These are phyloP conservation scores for Carex cristatella DNA, from an alignment of 176 grass and related monocot species.

Conservation along the genomic window DNA sequence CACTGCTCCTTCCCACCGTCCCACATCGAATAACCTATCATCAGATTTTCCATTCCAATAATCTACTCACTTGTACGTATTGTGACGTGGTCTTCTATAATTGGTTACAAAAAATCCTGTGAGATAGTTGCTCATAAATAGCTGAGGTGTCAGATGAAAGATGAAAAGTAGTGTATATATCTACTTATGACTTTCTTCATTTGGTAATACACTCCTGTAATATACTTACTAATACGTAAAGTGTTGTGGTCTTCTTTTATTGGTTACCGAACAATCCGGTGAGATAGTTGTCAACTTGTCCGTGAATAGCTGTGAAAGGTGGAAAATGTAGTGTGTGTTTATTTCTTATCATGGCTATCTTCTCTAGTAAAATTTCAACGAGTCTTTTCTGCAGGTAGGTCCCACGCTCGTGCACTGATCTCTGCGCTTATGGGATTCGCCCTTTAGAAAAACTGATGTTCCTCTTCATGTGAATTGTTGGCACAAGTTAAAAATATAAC, in stretches of 20 bases:
- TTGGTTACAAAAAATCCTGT: neutral
- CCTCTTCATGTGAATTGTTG: neutral
- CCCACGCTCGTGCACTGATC: conserved; percentile 1
- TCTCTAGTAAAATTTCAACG: neutral
- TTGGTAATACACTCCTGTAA: neutral
- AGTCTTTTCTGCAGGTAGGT: neutral
- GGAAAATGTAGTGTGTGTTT: neutral
- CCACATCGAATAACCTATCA: neutral
- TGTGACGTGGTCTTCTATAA: neutral
- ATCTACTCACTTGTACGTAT: neutral
- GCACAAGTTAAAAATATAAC: neutral
- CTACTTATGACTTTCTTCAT: neutral
- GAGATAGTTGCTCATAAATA: neutral
- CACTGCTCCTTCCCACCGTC: conserved; percentile 26
- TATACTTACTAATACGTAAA: neutral
- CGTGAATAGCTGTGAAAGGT: neutral
- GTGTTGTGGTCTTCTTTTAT: neutral
- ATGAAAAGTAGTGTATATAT: neutral
- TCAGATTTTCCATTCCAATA: neutral
- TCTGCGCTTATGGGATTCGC: neutral
- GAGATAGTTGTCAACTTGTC: neutral
- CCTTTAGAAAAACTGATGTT: neutral
- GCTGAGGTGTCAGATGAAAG: neutral
- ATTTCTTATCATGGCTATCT: neutral
- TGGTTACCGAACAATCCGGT: neutral